phyloP scores from a whole-genome alignment of 1,139 yeast genomes.

The Magnusiomyces ingens region DNA sequence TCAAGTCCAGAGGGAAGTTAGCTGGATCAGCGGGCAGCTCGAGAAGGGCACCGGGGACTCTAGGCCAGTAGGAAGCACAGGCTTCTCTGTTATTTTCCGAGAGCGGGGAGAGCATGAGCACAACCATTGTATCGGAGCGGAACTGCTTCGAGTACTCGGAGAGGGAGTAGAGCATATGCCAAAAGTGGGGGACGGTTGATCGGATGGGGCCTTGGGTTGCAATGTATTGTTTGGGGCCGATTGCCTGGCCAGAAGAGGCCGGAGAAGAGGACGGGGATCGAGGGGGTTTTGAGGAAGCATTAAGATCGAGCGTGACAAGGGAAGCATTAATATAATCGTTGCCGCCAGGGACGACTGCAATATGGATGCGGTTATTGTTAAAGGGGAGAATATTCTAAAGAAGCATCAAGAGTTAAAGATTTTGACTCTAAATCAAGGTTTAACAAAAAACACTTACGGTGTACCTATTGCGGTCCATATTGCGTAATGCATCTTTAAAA shows the following conservation, averaged over 20 bases:
- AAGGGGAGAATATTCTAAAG: conserved; percentile 49
- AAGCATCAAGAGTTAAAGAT: neutral
- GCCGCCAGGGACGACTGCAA: conserved; percentile 30
- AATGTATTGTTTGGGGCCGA: conserved; percentile 38
- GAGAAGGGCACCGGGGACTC: conserved; percentile 16
- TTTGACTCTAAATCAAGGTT: neutral
- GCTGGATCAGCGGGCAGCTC: conserved; percentile 16
- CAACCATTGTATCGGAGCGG: conserved; percentile 40
- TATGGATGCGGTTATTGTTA: conserved; percentile 47
- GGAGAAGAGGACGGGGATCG: no score
- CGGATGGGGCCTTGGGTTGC: conserved; percentile 70
- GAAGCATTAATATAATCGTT: conserved; percentile 46
- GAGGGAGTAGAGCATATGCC: conserved; percentile 67
- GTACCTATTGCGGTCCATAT: neutral
- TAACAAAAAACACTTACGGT: neutral
- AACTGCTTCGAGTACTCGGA: conserved; percentile 32
- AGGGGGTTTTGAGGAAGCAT: no score
- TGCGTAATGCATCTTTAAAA: neutral
- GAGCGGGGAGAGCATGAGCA: conserved; percentile 86
- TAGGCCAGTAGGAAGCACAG: conserved; percentile 76
- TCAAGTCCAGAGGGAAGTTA: conserved; percentile 15
- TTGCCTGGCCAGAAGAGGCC: conserved; percentile 13
- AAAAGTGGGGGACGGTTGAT: conserved; percentile 60
- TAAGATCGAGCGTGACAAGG: conserved; percentile 30
- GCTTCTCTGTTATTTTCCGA: conserved; percentile 53